Percentiles rank a stretch among this genome's conserved stretches.
Conservation (phyloP, 768 basidiomycete genomes). For the Favolaschia claudopus region DNA sequence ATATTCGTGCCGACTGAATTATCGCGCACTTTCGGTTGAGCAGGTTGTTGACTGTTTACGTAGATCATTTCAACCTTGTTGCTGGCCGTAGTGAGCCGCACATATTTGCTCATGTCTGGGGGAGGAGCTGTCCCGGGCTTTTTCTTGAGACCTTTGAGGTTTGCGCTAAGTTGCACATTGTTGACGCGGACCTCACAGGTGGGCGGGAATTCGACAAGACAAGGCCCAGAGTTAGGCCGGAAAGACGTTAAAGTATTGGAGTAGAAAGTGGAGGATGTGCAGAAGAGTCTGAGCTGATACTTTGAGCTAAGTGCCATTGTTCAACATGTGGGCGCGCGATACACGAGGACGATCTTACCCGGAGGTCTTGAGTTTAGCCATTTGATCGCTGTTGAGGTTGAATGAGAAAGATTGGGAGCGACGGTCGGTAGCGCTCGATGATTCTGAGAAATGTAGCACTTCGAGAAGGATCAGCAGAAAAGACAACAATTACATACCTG, state of each 20-base stretch:
- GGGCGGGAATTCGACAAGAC: conserved; percentile 89
- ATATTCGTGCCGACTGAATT: not conserved
- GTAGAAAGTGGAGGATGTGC: conserved; percentile 85
- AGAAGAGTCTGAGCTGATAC: conserved; percentile 86
- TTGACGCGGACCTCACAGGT: conserved; percentile 94
- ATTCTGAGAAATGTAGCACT: conserved; percentile 56
- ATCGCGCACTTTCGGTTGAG: conserved; percentile 71
- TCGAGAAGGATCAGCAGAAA: not conserved
- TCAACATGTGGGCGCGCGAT: conserved; percentile 17
- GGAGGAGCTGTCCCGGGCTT: conserved; percentile 95
- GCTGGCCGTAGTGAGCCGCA: conserved; percentile 46
- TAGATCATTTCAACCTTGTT: conserved; percentile 90
- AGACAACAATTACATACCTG: conserved; percentile 56
- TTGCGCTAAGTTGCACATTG: conserved; percentile 68
- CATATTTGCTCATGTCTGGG: conserved; percentile 64
- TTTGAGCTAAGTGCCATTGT: conserved; percentile 53
- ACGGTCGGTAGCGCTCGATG: conserved; percentile 79
- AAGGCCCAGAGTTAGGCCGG: conserved; percentile 58
- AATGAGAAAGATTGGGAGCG: conserved; percentile 69
- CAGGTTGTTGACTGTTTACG: conserved; percentile 86
- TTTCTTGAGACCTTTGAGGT: conserved; percentile 92
- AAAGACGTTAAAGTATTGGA: conserved; percentile 59
- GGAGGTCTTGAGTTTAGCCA: conserved; percentile 61
- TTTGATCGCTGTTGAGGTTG: conserved; percentile 70
- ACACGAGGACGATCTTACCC: conserved; percentile 49